Evolutionary conservation across 2,329 filamentous ascomycete species (phyloP).

Genomic region (Sclerotinia sclerotiorum): DNA sequence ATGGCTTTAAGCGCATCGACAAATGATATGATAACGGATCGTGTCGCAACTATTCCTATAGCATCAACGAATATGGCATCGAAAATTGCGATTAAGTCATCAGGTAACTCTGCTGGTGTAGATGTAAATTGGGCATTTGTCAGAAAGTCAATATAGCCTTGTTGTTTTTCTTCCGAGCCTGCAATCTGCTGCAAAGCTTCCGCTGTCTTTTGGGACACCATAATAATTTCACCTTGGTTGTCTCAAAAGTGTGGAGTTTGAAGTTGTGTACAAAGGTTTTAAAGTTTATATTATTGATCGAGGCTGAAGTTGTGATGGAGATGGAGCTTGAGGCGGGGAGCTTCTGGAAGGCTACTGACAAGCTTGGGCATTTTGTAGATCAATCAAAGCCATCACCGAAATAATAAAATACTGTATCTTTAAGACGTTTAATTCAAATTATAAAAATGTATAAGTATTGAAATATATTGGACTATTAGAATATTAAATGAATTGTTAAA

Average conservation of each 20-base stretch:
- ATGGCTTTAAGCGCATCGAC: constrained; percentile 61
- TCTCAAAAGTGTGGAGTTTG: background rate
- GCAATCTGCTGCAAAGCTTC: constrained; percentile 48
- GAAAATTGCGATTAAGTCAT: constrained; percentile 38
- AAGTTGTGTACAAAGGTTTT: background rate
- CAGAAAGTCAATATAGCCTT: constrained; percentile 50
- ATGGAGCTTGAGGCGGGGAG: background rate
- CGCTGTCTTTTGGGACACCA: constrained; percentile 44
- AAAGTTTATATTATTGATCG: background rate
- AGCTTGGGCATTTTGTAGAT: constrained; percentile 11
- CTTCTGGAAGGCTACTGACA: background rate
- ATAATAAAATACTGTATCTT: no score
- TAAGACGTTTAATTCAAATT: no score
- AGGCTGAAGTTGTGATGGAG: constrained; percentile 1
- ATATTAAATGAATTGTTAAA: no score
- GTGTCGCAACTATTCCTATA: constrained; percentile 40
- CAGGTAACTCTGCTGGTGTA: constrained; percentile 28
- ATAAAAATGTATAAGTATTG: no score
- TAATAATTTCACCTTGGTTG: constrained; percentile 22
- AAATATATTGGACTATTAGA: no score
- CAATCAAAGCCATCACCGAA: background rate
- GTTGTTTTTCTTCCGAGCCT: constrained; percentile 45
- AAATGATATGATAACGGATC: constrained; percentile 50
- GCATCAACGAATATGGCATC: constrained; percentile 39
- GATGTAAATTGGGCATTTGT: constrained; percentile 41